Conservation (phyloP, 306 rosid genomes). For the Abrus pulchellus region DNA sequence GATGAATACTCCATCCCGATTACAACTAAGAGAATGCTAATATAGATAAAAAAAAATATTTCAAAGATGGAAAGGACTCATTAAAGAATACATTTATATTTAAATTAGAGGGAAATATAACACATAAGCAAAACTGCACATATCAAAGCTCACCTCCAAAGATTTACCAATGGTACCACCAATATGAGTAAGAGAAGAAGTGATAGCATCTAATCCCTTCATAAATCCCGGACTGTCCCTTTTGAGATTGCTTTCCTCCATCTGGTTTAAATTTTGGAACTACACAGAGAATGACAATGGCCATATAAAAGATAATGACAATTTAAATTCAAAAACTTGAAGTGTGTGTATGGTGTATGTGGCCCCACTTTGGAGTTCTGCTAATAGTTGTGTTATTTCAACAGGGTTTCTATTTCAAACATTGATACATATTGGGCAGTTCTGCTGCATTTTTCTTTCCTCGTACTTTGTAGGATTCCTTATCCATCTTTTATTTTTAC, state of each 20-base stretch:
- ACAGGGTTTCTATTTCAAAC: constrained; percentile 19
- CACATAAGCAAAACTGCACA: constrained; percentile 20
- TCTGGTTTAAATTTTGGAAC: constrained; percentile 59
- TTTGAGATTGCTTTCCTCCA: constrained; percentile 66
- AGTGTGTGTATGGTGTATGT: constrained; percentile 6
- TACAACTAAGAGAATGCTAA: constrained; percentile 19
- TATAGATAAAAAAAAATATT: not conserved
- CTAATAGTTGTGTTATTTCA: constrained; percentile 9
- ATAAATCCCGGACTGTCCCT: constrained; percentile 68
- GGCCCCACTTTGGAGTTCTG: not conserved
- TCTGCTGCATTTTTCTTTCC: constrained; percentile 15
- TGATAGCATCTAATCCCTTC: constrained; percentile 80
- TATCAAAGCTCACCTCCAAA: constrained; percentile 75
- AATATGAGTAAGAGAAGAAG: constrained; percentile 86
- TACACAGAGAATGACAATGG: constrained; percentile 50
- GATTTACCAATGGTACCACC: constrained; percentile 94
- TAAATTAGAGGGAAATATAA: constrained; percentile 4
- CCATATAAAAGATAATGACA: not conserved
- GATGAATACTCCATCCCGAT: constrained; percentile 5
- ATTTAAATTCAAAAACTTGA: constrained; percentile 31
- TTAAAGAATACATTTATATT: constrained; percentile 13
- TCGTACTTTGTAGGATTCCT: constrained; percentile 3
- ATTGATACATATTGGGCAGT: constrained; percentile 15
- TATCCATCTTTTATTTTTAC: constrained; percentile 24
- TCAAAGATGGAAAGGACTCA: constrained; percentile 16